Base-by-base conservation (phyloP, 345 rosid genomes). In the Erysimum cheiranthoides region DNA sequence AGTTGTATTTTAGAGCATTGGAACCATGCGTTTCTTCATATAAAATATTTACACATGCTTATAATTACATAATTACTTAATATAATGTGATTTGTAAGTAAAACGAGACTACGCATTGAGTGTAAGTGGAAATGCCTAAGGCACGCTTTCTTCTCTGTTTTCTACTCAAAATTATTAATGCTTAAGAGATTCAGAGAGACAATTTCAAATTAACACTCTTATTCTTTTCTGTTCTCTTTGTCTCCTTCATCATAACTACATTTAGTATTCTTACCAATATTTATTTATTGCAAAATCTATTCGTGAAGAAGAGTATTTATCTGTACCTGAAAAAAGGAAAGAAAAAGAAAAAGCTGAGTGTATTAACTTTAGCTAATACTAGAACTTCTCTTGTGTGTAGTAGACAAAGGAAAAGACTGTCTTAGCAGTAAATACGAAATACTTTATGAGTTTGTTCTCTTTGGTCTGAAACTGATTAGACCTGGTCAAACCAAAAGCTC, bases 401-500 rank as follows among this genome's bases (percentile, higher is more conserved):
- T 64, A 54, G 43, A 42, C 45, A 49, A 57, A 66, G 50, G 16
- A 18, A 50, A 68, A 68, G 47, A 51, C 16, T 66, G 18, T 36
- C 18, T 57, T 47, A 36, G 39, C 13, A 66, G 60, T 66, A 59
- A 47, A 58, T 25, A 36, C 8, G 51, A 66, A 68, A 60, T 12
- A 43, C 61, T 75, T 69, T 42, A 61, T 52, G 64, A 69, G 58
- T 62, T 42, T 60, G 46, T 46, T 47, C 35, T 47, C 53, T 59
- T 45, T 69, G 63, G 74, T 76, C 74, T 69, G 36, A 69, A 61
- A 76, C 70, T 76, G 74, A 68, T 68, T 61, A 76, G 70, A 52
- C 75, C 17, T 69, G 70, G 64, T 76, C 79, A 76, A 74, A 53
- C 75, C 57, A 62, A 76, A 76, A 76, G 75, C 66, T 62, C 64